Evolutionary conservation across 768 basidiomycete genomes (phyloP).

Genomic region (Russula sp.): DNA sequence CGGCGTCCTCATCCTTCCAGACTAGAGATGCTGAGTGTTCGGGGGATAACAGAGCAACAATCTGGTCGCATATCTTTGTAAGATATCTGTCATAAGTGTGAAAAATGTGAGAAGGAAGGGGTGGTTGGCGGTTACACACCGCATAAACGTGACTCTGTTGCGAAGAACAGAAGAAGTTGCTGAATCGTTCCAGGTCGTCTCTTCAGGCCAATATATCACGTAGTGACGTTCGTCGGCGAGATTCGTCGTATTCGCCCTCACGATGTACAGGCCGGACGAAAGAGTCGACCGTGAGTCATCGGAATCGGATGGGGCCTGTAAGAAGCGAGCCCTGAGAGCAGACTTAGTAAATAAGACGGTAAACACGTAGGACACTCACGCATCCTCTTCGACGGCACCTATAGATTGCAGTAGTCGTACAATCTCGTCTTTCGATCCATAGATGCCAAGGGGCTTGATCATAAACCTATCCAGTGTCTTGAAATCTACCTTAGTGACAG

Average conservation of each 20-base stretch:
- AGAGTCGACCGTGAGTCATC: conserved; percentile 29
- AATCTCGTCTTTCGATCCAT: conserved; percentile 49
- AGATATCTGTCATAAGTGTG: neutral
- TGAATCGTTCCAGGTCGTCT: conserved; percentile 51
- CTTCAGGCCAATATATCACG: conserved; percentile 58
- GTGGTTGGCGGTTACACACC: conserved; percentile 34
- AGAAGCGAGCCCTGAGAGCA: conserved; percentile 21
- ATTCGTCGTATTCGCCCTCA: conserved; percentile 21
- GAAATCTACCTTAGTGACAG: conserved; percentile 54
- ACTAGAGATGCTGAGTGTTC: conserved; percentile 42
- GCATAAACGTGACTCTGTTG: conserved; percentile 58
- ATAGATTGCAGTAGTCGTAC: conserved; percentile 38
- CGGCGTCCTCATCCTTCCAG: conserved; percentile 35
- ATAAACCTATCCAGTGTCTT: conserved; percentile 40
- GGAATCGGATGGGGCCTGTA: conserved; percentile 17
- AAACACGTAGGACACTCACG: conserved; percentile 32
- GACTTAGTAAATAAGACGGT: neutral
- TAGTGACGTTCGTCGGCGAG: conserved; percentile 32
- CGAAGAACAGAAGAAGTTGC: conserved; percentile 39
- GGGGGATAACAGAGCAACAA: conserved; percentile 44
- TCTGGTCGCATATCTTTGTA: conserved; percentile 43
- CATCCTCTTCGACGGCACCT: conserved; percentile 33
- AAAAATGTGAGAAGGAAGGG: neutral
- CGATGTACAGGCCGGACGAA: conserved; percentile 48
- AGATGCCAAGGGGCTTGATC: conserved; percentile 50